phyloP scores from a whole-genome alignment of 2,329 filamentous ascomycete species.

The Calonectria montana region DNA sequence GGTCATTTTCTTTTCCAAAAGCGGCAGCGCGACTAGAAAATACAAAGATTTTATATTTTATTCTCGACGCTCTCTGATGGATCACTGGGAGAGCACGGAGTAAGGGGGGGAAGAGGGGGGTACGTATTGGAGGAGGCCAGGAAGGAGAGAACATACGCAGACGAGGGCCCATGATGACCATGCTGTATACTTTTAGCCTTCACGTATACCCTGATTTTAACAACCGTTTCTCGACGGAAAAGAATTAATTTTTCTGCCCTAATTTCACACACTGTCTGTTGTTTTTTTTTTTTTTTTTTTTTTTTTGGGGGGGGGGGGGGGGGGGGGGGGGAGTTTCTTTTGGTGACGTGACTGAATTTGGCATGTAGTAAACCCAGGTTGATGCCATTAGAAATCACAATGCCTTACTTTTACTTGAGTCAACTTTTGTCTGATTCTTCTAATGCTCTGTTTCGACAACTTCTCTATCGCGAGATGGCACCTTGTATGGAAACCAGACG shows the following conservation, averaged over 20 bases:
- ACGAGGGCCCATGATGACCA: constrained; percentile 7
- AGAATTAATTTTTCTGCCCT: not conserved
- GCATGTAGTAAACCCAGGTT: no score
- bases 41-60: not conserved
- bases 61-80: not conserved
- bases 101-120: not conserved
- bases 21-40: not conserved
- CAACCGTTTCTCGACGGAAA: not conserved
- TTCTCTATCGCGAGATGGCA: not conserved
- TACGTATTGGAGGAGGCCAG: not conserved
- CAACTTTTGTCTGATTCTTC: no score
- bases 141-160: not conserved
- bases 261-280: not conserved
- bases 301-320: no score
- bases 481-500: not conserved
- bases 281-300: no score
- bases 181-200: constrained; percentile 9
- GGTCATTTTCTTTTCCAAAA: not conserved
- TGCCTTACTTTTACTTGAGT: no score
- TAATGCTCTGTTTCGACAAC: no score
- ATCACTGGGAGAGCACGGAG: not conserved
- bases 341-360: not conserved
- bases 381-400: no score
- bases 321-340: no score
- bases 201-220: constrained; percentile 1